Base-by-base conservation (phyloP, 805 yeast species). In the Torulaspora microellipsoides region DNA sequence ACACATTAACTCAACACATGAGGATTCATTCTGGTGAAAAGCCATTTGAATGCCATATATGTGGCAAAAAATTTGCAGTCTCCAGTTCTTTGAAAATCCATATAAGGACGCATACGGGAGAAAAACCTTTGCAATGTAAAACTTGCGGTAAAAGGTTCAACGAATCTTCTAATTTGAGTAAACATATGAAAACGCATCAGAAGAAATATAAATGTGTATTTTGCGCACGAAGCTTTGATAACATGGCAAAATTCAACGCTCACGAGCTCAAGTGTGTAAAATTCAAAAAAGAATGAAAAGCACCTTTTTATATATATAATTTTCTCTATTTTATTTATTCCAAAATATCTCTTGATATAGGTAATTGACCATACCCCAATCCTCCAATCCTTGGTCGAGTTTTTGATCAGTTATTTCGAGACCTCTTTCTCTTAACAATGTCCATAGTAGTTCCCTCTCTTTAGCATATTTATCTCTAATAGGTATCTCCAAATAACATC, bases 21-120 rank as follows among this genome's bases (percentile, higher is more conserved):
- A 70, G 96, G 40, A 80, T 78, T 2, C 98, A 91, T 62, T 80
- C 91, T 1, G 96, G 96, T 2, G 97, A 89, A 55, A 85, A 81
- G 57, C 98, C 98, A 1, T 89, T 74, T 61, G 64, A 63, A 41
- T 91, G 99, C 63, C 69, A 73, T 20, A 59, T 70, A 1, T 91
- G 99, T 63, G 81, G 76, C 4, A 90, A 88, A 61, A 61, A 69
- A 20, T 91, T 91, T 68, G 84, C 95, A 9, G 87, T 95, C 1
- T 77, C 85, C 25, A 81, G 93, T 3, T 82, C 93, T 12, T 69
- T 90, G 35, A 83, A 88, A 1, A 87, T 91, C 27, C 98, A 93
- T 66, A 65, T 76, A 36, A 71, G 98, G 47, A 81, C 81, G 2
- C 99, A 91, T 64, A 85, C 95, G 0, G 97, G 97, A 1, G 91